Base-by-base conservation (phyloP, 2,329 filamentous ascomycete species). In the Kalaharituber pfeilii region DNA sequence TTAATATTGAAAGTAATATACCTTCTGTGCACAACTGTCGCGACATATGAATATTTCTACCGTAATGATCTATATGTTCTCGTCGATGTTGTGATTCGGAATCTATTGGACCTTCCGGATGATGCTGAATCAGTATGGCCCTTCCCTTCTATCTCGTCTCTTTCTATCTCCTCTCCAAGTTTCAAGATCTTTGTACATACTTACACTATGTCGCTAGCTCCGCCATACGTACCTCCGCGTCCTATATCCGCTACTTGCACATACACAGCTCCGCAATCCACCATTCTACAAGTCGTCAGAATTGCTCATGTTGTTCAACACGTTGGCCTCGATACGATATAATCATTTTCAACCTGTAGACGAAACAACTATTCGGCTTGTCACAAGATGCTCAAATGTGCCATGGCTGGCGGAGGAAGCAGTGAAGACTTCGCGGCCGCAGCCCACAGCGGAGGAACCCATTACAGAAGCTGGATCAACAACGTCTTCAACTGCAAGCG, bases 31-130 rank as follows among this genome's bases (percentile, higher is more conserved):
- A 94, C 88, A 3, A 96, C 86, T 8, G 80, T 80, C 54, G 78
- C 83, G 15, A 98, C 91, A 0, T 86, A 91, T 67, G 91, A 98
- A 69, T 98, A 96, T 69, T 98, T 98, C 66, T 98, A 96, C 69
- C 95, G 87, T 26, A 98, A 98, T 66, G 91, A 98, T 65, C 74
- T 98, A 27, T 84, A 86, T 56, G 91, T 98, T 3, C 77, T 98
- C 15, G 75, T 96, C 49, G 91, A 98, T 65, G 91, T 98, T 60
- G 87, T 98, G 56, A 86, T 98, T 57, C 84, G 91, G 44, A 98
- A 98, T 65, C 74, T 98, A n/a, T 80, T 96, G 64, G 91, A 98
- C 66, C 74, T 98, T 7, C 91, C 93, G 0, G 82, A 89, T 64
- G 89, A 94, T 66, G 80, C 61, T n/a, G 56, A 56, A 53, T 52